Conservation (phyloP, 2,329 filamentous ascomycete genomes). For the Diaporthe batatas region DNA sequence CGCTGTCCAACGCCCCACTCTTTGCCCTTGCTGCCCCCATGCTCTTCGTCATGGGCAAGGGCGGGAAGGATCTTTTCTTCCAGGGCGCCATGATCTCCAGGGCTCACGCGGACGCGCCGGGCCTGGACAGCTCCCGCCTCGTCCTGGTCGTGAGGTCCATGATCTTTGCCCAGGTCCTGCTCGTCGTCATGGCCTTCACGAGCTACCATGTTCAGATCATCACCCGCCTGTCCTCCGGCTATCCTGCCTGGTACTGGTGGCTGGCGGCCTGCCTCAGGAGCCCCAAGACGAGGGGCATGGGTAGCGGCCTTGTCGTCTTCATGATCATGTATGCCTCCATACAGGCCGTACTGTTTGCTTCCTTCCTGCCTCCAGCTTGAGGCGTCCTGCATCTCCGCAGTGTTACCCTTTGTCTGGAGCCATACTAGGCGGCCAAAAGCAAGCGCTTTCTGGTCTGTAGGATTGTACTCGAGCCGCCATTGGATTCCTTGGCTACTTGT, state of each 20-base stretch:
- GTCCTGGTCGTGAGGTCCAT: conserved; percentile 64
- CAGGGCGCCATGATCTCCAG: conserved; percentile 25
- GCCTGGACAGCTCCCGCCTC: conserved; percentile 40
- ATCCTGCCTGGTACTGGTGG: conserved; percentile 91
- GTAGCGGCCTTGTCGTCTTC: conserved; percentile 66
- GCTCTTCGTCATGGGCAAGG: conserved; percentile 75
- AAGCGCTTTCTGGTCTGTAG: neutral
- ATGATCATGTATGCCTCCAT: conserved; percentile 87
- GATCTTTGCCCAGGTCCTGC: conserved; percentile 78
- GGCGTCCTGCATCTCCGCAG: neutral
- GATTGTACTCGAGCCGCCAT: neutral
- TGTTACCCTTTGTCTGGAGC: neutral
- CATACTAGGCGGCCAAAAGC: neutral
- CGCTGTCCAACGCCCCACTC: conserved; percentile 83
- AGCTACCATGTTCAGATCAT: conserved; percentile 96
- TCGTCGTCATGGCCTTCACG: conserved; percentile 79
- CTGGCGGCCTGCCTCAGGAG: conserved; percentile 67
- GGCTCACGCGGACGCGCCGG: neutral
- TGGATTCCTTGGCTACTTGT: neutral
- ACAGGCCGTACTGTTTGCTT: conserved; percentile 87
- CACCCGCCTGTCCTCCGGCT: conserved; percentile 87
- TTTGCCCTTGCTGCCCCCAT: conserved; percentile 88
- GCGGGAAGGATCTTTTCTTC: conserved; percentile 62
- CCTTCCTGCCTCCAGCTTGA: conserved; percentile 90
- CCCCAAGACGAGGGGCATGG: conserved; percentile 46